Evolutionary conservation across 345 rosid species (phyloP).

Genomic region (Gynandropsis gynandra): DNA sequence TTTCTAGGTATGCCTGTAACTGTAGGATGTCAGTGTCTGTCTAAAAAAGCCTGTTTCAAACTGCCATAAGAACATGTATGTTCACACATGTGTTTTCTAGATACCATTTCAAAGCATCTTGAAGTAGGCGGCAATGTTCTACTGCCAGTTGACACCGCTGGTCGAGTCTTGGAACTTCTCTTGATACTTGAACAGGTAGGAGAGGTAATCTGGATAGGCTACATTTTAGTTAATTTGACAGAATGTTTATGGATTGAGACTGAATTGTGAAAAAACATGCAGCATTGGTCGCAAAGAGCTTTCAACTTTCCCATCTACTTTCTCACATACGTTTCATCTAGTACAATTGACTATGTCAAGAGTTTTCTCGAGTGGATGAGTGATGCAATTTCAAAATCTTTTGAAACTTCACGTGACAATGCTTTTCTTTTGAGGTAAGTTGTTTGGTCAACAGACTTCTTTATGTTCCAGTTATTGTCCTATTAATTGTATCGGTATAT

Average conservation of each 20-base stretch:
- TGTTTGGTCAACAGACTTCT: neutral
- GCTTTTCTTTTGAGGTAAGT: slow-evolving; percentile 85
- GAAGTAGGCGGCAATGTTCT: slow-evolving; percentile 85
- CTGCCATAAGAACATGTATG: neutral
- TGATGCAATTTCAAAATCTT: slow-evolving; percentile 91
- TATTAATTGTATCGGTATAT: no score
- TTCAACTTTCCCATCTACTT: slow-evolving; percentile 77
- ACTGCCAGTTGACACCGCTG: slow-evolving; percentile 86
- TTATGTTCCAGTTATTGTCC: no score
- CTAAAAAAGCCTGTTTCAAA: neutral
- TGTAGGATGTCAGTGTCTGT: slow-evolving; percentile 1
- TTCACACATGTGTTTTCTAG: slow-evolving; percentile 20
- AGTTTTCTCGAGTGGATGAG: slow-evolving; percentile 99
- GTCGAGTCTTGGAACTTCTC: slow-evolving; percentile 87
- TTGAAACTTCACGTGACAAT: slow-evolving; percentile 94
- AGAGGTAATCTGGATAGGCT: slow-evolving; percentile 1
- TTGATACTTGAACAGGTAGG: slow-evolving; percentile 85
- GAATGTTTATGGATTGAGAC: slow-evolving; percentile 14
- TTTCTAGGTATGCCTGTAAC: slow-evolving; percentile 45
- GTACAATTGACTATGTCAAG: slow-evolving; percentile 93
- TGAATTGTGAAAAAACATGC: slow-evolving; percentile 36
- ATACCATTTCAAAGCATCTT: slow-evolving; percentile 59
- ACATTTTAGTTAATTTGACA: slow-evolving; percentile 13
- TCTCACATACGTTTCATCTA: slow-evolving; percentile 81
- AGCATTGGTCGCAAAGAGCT: slow-evolving; percentile 63